These are phyloP conservation scores for Suillus sp. DNA, from an alignment of 768 basidiomycete species.

Conservation along the genomic window DNA sequence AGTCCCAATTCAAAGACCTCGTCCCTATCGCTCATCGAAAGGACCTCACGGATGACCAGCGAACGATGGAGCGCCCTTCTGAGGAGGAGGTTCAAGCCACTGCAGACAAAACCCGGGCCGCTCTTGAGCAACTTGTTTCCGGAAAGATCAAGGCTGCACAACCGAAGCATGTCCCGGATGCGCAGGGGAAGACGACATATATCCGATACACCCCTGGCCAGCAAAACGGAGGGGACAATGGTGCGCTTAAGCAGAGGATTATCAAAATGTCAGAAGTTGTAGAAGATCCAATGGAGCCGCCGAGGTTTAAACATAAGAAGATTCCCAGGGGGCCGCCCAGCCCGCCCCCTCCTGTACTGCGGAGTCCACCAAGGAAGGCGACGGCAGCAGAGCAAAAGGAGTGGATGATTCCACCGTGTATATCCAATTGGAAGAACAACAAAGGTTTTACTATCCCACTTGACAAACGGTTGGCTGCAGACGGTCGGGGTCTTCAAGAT, in stretches of 20 bases:
- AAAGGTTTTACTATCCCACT: slow-evolving; percentile 99
- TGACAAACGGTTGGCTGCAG: slow-evolving; percentile 96
- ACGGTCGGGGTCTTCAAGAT: slow-evolving; percentile 97
- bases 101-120: slow-evolving; percentile 85
- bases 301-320: slow-evolving; percentile 98
- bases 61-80: slow-evolving; percentile 87
- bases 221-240: slow-evolving; percentile 62
- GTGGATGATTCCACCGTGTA: slow-evolving; percentile 99
- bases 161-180: slow-evolving; percentile 90
- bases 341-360: slow-evolving; percentile 93
- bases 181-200: slow-evolving; percentile 81
- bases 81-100: slow-evolving; percentile 93
- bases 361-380: slow-evolving; percentile 94
- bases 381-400: slow-evolving; percentile 98
- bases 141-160: slow-evolving; percentile 99
- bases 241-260: slow-evolving; percentile 83
- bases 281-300: slow-evolving; percentile 96
- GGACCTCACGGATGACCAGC: slow-evolving; percentile 76
- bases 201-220: slow-evolving; percentile 97
- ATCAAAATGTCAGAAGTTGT: slow-evolving; percentile 99
- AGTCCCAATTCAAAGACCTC: slow-evolving; percentile 97
- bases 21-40: slow-evolving; percentile 89
- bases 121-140: slow-evolving; percentile 90
- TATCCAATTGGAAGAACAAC: slow-evolving; percentile 99
- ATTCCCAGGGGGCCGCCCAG: slow-evolving; percentile 96